Evolutionary conservation across 2,329 filamentous ascomycete genomes (phyloP), one percentile per base, ranked within the genome.

Genomic region (Hymenoscyphus linearis): DNA sequence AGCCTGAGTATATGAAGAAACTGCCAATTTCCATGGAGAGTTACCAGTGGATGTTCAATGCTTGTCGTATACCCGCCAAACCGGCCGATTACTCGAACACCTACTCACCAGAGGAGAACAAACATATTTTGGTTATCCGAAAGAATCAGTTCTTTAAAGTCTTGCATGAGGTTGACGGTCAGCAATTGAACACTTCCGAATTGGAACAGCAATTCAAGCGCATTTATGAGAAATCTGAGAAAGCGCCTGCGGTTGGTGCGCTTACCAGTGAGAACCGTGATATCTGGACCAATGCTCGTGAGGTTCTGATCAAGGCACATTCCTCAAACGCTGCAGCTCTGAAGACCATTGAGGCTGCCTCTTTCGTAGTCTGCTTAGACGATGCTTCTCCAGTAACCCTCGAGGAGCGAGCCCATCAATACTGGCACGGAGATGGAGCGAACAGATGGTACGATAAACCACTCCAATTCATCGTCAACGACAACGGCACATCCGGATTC

Each of bases 401-500:
- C 16, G 93, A 97, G 79, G 95, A 98, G 82, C 92, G 96, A 64
- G 90, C 93, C 1, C 91, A 89, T 76, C 89, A 92, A 75, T 99
- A 97, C 84, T 99, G 95, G 96, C 93, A 98, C 78, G 95, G 95
- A 59, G 93, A 99, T 72, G 95, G 95, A 61, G 81, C 85, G 69
- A 99, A 99, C 81, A 86, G 95, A 68, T 99, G 93, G 93, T 98
- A 87, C 73, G 95, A 99, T 82, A 99, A 99, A 82, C 95, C 95
- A 5, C 80, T 96, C 59, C 93, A 99, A 77, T 98, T 99, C 79
- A 96, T 99, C 74, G 76, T 99, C 79, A 97, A 96, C 76, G 93
- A 99, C 75, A 99, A 99, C 75, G 95, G 95, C 69, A 96, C 95
- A 7, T 90, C 95, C 2, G 95, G 95, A 64, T 99, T 99, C 82